Base-by-base conservation (phyloP, 1,284 basidiomycete species). In the Salmacisia buchloeana region DNA sequence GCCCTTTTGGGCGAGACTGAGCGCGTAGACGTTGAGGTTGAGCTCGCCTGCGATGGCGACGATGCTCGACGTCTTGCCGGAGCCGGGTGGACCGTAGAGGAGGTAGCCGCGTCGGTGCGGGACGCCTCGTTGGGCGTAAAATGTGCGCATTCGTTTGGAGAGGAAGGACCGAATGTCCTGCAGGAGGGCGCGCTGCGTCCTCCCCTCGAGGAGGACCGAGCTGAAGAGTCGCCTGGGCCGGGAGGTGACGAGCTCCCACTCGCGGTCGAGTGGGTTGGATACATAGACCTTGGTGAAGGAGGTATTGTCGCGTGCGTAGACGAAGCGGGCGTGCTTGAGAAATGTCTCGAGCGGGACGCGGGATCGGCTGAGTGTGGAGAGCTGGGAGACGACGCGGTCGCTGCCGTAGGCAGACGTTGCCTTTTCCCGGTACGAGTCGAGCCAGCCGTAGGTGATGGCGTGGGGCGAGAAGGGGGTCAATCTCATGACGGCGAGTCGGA, bases 51-150 rank as follows among this genome's bases (percentile, higher is more conserved):
- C 96, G 9, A 98, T 85, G 2, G 96, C 94, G 80, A 97, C 94
- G 71, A 98, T 98, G 82, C 94, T 98, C 0, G 93, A 97, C 1
- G 94, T 94, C 81, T 99, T 99, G 62, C 96, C 96, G 0, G 92
- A 96, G 25, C 96, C 96, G 0, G 96, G 96, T 21, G 96, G 94
- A 6, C 96, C 96, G 76, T 98, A 87, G 12, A 98, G 83, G 18
- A 99, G 85, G 80, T 97, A 97, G 36, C 96, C 96, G 72, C 96
- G 85, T 27, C 96, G 87, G 79, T 98, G 98, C 0, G 96, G 96
- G 64, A 99, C 97, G 29, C 94, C 94, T 93, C n/a, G 2, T 13
- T 29, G 31, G 38, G 15, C 7, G 34, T 49, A 59, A 25, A 41
- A 39, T 7, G 12, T 7, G 36, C 54, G 4, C 21, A 59, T 58